These are phyloP conservation scores for Paraconiothyrium sp. DNA, from an alignment of 2,329 filamentous ascomycete genomes.

Conservation along the genomic window DNA sequence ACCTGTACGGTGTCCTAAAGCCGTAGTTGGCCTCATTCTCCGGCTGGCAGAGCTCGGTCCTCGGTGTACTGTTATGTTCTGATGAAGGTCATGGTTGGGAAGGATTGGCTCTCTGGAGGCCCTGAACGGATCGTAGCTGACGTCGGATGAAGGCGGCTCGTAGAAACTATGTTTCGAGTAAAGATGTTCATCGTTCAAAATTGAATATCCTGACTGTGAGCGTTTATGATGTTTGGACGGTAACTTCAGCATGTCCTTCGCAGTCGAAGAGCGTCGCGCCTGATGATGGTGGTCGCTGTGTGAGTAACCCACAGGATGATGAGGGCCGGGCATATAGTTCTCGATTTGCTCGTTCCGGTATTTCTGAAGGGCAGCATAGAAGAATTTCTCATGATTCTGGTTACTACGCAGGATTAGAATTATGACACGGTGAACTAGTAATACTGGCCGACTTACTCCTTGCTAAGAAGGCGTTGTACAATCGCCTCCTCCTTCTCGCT, in stretches of 20 bases:
- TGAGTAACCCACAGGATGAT: constrained; percentile 74
- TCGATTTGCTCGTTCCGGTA: constrained; percentile 87
- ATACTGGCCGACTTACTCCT: constrained; percentile 47
- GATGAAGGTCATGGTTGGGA: constrained; percentile 64
- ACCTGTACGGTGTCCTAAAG: constrained; percentile 51
- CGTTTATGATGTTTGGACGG: constrained; percentile 51
- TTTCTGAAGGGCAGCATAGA: constrained; percentile 84
- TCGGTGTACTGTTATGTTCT: constrained; percentile 75
- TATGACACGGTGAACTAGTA: background rate
- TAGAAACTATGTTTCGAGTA: constrained; percentile 60
- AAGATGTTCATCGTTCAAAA: constrained; percentile 64
- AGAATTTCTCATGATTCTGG: constrained; percentile 89
- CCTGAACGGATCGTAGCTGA: constrained; percentile 87
- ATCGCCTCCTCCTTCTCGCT: constrained; percentile 78
- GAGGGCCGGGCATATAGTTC: constrained; percentile 78
- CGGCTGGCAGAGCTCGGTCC: constrained; percentile 46
- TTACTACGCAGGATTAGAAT: constrained; percentile 55
- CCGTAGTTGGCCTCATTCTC: constrained; percentile 47
- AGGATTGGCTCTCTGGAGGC: constrained; percentile 67
- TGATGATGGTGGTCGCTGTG: constrained; percentile 82
- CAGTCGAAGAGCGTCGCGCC: constrained; percentile 32
- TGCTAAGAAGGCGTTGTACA: constrained; percentile 69
- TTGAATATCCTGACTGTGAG: constrained; percentile 65
- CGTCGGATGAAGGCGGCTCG: constrained; percentile 59
- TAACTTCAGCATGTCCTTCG: constrained; percentile 45